A percentile compares a stretch with the other conserved stretches of the same genome.
phyloP scores from a whole-genome alignment of 345 rosid species.

The Rhizophora mangle region DNA sequence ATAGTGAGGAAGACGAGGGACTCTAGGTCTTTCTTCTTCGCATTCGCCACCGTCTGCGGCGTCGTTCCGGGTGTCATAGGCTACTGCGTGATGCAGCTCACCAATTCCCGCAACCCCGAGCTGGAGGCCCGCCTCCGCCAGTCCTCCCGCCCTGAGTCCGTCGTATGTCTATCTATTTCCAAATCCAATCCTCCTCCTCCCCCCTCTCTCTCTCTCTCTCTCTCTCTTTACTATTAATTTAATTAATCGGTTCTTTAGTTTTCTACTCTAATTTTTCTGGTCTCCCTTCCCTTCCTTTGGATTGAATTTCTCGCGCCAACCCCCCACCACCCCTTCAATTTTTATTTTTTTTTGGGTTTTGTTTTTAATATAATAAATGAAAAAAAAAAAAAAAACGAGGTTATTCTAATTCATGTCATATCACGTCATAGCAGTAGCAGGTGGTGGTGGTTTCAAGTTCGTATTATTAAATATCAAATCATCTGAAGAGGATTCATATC shows the following conservation, averaged over 20 bases:
- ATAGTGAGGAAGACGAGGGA: constrained; percentile 71
- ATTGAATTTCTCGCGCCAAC: too few species aligned
- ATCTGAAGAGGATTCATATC: too few species aligned
- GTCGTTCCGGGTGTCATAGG: constrained; percentile 87
- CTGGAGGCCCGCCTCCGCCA: constrained; percentile 83
- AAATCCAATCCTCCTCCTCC: neutral
- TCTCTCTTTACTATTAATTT: too few species aligned
- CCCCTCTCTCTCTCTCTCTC: neutral
- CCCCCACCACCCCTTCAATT: too few species aligned
- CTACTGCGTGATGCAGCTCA: constrained; percentile 83
- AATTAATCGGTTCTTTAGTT: too few species aligned
- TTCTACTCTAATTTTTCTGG: neutral
- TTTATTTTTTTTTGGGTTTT: too few species aligned
- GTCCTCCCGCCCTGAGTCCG: constrained; percentile 74
- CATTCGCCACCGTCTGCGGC: constrained; percentile 87
- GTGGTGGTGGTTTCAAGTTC: too few species aligned
- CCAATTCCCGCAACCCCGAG: constrained; percentile 65
- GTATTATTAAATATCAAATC: too few species aligned
- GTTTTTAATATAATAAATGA: too few species aligned
- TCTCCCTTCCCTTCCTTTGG: neutral
- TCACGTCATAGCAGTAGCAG: too few species aligned
- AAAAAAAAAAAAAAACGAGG: too few species aligned
- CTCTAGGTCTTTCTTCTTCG: constrained; percentile 79
- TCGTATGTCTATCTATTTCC: constrained; percentile 31
- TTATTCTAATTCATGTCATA: too few species aligned